Conservation (phyloP, 2,329 filamentous ascomycete genomes). For the Kalmusia sp. region DNA sequence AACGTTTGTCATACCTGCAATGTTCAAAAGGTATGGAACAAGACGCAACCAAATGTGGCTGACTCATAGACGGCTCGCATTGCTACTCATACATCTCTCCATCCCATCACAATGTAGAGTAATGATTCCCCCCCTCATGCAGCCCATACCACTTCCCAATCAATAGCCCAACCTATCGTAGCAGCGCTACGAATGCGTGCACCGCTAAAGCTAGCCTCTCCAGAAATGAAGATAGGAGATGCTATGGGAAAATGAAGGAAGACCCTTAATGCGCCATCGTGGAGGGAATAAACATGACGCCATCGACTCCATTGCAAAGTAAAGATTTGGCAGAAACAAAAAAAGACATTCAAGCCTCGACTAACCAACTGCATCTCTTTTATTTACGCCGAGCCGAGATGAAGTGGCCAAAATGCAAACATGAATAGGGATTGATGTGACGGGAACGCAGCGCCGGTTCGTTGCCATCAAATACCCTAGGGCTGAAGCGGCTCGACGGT, state of each 20-base stretch:
- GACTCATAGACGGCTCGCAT: slow-evolving; percentile 26
- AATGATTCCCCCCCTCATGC: slow-evolving; percentile 3
- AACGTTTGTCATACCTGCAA: background rate
- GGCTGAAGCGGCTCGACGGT: background rate
- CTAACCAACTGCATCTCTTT: slow-evolving; percentile 40
- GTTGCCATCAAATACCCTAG: background rate
- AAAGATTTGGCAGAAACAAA: slow-evolving; percentile 27
- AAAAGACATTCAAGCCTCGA: slow-evolving; percentile 24
- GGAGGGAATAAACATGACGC: slow-evolving; percentile 22
- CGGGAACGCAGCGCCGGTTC: slow-evolving; percentile 13
- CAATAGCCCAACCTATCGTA: slow-evolving; percentile 35
- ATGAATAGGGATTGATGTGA: slow-evolving; percentile 32
- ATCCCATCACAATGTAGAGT: background rate
- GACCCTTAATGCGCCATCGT: slow-evolving; percentile 29
- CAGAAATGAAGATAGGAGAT: slow-evolving; percentile 42
- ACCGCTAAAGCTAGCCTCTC: slow-evolving; percentile 42
- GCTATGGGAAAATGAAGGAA: slow-evolving; percentile 23
- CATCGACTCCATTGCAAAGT: slow-evolving; percentile 34
- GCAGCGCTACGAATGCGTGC: slow-evolving; percentile 36
- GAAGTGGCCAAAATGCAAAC: slow-evolving; percentile 44
- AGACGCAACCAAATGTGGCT: slow-evolving; percentile 6
- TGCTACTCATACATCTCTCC: slow-evolving; percentile 15
- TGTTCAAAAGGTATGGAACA: slow-evolving; percentile 10
- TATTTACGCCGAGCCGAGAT: slow-evolving; percentile 43
- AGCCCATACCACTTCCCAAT: slow-evolving; percentile 27